Evolutionary conservation across 768 basidiomycete genomes (phyloP), one percentile per base, ranked within the genome.

Genomic region (Boletus insuetus): DNA sequence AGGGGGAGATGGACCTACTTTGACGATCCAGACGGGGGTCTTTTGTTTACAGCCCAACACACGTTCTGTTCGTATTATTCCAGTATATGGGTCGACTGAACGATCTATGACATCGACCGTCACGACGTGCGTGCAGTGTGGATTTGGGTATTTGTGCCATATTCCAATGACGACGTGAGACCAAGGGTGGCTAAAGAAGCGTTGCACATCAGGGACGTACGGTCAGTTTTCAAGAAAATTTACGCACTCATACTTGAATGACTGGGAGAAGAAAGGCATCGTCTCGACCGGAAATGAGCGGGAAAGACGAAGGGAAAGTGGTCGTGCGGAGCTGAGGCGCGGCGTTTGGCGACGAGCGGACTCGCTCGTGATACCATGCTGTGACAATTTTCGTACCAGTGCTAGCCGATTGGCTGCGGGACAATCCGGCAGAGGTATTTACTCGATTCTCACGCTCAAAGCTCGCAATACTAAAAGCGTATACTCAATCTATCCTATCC

Each of bases 81-180:
- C 95, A 11, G 91, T 94, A 52, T 78, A 71, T 29, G 91, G 82
- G 74, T 96, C 86, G 13, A 96, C 79, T 13, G 86, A 81, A 59
- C 94, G 86, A 75, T 93, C 89, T 53, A 96, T 57, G 29, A 94
- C 92, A 71, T 94, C 91, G 67, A 94, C 82, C 60, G 88, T 89
- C 61, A 92, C 77, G 61, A 94, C 92, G 70, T 94, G 92, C 22
- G 88, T 82, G 73, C 91, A 93, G 65, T 89, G 89, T 50, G 93
- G 88, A 70, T 96, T 96, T 49, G 94, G 94, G 73, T 97, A 97
- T 79, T 97, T 97, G 61, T 88, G 86, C 89, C 92, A 94, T 81
- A 96, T 90, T 60, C 90, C 91, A 67, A 89, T 87, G 58, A 94
- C 85, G 62, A 95, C 92, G 76, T 93, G 91, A 56, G 86, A 80